These are phyloP conservation scores for Cercospora sesami DNA, from an alignment of 2,329 filamentous ascomycete species.

Conservation along the genomic window DNA sequence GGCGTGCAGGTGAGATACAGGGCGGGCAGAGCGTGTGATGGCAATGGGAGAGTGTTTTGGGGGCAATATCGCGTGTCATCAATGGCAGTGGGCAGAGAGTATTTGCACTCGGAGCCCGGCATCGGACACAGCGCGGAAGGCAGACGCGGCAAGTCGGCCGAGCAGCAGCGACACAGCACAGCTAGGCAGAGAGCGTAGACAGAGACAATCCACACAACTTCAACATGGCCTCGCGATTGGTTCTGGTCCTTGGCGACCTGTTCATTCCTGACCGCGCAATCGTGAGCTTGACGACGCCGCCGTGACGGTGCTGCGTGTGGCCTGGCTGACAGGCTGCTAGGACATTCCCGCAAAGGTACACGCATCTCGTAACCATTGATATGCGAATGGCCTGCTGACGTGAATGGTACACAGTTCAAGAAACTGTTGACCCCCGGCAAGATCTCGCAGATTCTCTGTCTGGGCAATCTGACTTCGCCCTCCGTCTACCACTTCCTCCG, in stretches of 20 bases:
- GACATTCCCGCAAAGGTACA: constrained; percentile 84
- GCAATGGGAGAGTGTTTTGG: not conserved
- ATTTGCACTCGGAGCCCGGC: not conserved
- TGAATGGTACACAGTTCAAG: constrained; percentile 46
- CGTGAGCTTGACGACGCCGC: constrained; percentile 39
- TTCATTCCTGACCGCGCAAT: constrained; percentile 91
- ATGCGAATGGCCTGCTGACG: constrained; percentile 9
- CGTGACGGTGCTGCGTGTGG: not conserved
- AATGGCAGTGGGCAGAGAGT: not conserved
- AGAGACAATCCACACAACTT: not conserved
- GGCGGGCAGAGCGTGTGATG: not conserved
- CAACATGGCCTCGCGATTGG: constrained; percentile 77
- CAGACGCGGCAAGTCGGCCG: constrained; percentile 3
- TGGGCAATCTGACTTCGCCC: constrained; percentile 60
- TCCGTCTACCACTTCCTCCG: constrained; percentile 60
- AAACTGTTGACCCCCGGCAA: constrained; percentile 61
- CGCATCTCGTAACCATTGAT: constrained; percentile 12
- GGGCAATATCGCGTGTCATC: not conserved
- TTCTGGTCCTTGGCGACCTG: constrained; percentile 88
- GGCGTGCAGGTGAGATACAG: not conserved
- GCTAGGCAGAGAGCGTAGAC: not conserved
- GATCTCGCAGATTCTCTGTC: constrained; percentile 59
- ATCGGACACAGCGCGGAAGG: not conserved
- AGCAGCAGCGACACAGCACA: not conserved
- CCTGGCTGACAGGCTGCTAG: constrained; percentile 42